These are phyloP conservation scores for Apiospora aurea DNA, from an alignment of 2,329 filamentous ascomycete genomes.

Conservation along the genomic window DNA sequence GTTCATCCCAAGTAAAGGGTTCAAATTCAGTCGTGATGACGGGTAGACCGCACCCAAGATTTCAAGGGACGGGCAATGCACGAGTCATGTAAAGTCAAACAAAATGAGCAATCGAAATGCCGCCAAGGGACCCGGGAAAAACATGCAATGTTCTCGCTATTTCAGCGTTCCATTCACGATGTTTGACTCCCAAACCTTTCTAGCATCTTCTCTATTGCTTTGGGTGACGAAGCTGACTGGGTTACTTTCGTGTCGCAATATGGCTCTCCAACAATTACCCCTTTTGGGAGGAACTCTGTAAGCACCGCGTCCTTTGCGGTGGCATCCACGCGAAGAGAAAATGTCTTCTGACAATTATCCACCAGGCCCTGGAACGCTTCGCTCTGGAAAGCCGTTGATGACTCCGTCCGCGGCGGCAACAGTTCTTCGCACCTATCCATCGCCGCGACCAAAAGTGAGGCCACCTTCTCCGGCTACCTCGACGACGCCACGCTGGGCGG, in stretches of 20 bases:
- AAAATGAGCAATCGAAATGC: background rate
- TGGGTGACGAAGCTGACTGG: background rate
- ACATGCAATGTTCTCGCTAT: background rate
- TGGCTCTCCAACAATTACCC: background rate
- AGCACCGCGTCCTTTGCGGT: background rate
- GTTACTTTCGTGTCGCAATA: background rate
- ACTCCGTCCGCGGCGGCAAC: conserved; percentile 16
- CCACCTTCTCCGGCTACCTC: conserved; percentile 5
- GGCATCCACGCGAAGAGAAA: background rate
- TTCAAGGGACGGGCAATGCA: background rate
- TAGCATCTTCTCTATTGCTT: background rate
- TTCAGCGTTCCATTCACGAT: background rate
- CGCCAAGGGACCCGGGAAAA: background rate
- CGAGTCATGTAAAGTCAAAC: conserved; percentile 2
- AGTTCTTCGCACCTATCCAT: conserved; percentile 5
- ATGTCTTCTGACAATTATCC: background rate
- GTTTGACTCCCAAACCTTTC: background rate
- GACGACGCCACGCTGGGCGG: background rate
- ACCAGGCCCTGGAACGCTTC: conserved; percentile 1
- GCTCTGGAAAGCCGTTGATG: background rate
- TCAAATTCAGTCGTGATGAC: background rate
- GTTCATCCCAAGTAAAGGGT: background rate
- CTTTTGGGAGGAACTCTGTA: conserved; percentile 1
- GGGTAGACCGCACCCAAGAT: background rate
- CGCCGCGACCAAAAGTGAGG: background rate